A percentile compares a stretch with the other conserved stretches of the same genome.
Conservation (phyloP, 495 filamentous ascomycete species). For the Penicillium canescens region DNA sequence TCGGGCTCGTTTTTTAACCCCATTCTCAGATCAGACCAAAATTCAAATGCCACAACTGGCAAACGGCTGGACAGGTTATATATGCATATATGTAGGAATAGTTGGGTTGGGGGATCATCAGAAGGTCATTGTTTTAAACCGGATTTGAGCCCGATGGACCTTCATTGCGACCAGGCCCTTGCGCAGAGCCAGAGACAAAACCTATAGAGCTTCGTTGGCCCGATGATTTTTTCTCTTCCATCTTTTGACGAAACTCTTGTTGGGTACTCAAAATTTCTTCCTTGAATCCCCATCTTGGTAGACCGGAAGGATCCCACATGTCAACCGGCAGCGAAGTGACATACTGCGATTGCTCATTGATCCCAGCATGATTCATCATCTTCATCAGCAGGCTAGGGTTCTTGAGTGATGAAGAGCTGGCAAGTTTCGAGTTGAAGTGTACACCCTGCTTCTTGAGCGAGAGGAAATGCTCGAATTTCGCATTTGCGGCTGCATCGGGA, state of each 20-base stretch:
- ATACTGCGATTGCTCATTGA: slow-evolving; percentile 70
- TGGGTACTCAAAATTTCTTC: slow-evolving; percentile 69
- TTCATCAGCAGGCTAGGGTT: slow-evolving; percentile 82
- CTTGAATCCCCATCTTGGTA: slow-evolving; percentile 73
- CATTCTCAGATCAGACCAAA: neutral
- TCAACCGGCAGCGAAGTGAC: slow-evolving; percentile 66
- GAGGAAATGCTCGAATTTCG: slow-evolving; percentile 83
- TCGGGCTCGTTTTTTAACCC: neutral
- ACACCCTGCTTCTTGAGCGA: slow-evolving; percentile 78
- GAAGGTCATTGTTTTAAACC: no score
- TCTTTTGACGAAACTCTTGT: slow-evolving; percentile 56
- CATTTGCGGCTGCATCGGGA: slow-evolving; percentile 60
- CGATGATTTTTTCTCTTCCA: slow-evolving; percentile 53
- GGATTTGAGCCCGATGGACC: no score
- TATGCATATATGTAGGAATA: no score
- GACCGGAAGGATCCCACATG: slow-evolving; percentile 64
- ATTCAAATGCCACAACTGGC: no score
- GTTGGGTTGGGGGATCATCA: no score
- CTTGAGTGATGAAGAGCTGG: slow-evolving; percentile 65
- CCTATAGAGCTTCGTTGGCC: slow-evolving; percentile 67
- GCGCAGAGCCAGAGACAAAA: slow-evolving; percentile 61
- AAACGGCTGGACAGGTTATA: no score
- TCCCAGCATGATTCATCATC: slow-evolving; percentile 76
- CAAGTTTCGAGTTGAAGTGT: slow-evolving; percentile 88
- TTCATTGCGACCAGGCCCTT: neutral